Evolutionary conservation across 768 basidiomycete species (phyloP).

Genomic region (Auriscalpium orientale): DNA sequence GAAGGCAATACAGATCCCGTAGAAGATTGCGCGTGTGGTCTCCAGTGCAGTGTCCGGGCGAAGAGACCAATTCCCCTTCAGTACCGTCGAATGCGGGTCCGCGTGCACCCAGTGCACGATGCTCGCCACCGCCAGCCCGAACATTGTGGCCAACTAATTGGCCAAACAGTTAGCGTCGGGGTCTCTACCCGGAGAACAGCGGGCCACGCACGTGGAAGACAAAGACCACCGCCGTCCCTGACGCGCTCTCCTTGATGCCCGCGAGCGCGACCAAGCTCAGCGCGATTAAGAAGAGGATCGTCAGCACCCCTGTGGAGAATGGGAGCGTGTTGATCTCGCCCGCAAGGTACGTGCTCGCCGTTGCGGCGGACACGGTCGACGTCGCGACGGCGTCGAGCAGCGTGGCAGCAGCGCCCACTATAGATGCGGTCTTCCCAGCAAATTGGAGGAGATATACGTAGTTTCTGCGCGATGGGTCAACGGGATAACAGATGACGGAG

Average conservation of each 20-base stretch:
- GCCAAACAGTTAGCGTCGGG: background rate
- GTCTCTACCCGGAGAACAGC: background rate
- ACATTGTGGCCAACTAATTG: constrained; percentile 9
- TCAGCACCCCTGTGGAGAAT: constrained; percentile 5
- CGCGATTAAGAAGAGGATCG: constrained; percentile 9
- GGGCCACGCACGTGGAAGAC: constrained; percentile 10
- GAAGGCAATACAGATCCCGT: constrained; percentile 14
- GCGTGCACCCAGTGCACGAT: constrained; percentile 10
- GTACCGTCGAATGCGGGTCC: constrained; percentile 9
- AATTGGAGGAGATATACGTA: constrained; percentile 3
- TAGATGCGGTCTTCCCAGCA: constrained; percentile 8
- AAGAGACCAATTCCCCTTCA: constrained; percentile 10
- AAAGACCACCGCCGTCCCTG: constrained; percentile 8
- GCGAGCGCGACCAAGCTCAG: constrained; percentile 11
- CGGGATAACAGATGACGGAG: background rate
- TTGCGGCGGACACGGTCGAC: constrained; percentile 13
- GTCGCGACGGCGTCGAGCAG: constrained; percentile 13
- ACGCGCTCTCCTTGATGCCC: constrained; percentile 13
- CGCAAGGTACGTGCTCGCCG: constrained; percentile 12
- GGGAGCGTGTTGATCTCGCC: constrained; percentile 10
- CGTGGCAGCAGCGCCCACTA: constrained; percentile 13
- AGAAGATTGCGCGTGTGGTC: constrained; percentile 7
- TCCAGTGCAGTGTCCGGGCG: constrained; percentile 8
- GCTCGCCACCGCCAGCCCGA: constrained; percentile 2
- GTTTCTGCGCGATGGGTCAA: background rate